These are phyloP conservation scores for Epichloe gansuensis DNA, from an alignment of 2,329 filamentous ascomycete species.

Conservation along the genomic window DNA sequence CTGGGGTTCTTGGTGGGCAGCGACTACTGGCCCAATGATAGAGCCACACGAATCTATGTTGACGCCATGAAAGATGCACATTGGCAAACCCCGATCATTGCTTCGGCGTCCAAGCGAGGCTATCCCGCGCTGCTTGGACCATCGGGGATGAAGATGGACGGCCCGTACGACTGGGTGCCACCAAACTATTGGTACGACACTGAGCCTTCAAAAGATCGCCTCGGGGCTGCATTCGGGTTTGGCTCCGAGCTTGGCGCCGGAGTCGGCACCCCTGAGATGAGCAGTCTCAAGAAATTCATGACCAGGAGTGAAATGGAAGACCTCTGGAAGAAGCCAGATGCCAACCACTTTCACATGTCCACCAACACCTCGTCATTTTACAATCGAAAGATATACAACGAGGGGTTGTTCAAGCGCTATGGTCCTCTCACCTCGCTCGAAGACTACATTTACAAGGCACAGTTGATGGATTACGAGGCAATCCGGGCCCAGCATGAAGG, in stretches of 20 bases:
- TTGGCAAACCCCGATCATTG: slow-evolving; percentile 45
- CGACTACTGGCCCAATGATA: slow-evolving; percentile 50
- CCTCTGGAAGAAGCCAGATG: slow-evolving; percentile 41
- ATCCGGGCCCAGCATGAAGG: slow-evolving; percentile 46
- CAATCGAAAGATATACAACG: slow-evolving; percentile 43
- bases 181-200: slow-evolving; percentile 50
- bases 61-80: slow-evolving; percentile 34
- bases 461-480: slow-evolving; percentile 53
- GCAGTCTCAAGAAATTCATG: slow-evolving; percentile 41
- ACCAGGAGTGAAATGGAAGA: slow-evolving; percentile 35
- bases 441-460: slow-evolving; percentile 46
- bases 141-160: slow-evolving; percentile 52
- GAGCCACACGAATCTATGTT: slow-evolving; percentile 40
- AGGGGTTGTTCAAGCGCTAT: slow-evolving; percentile 36
- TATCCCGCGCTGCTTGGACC: slow-evolving; percentile 38
- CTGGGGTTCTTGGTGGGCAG: slow-evolving; percentile 47
- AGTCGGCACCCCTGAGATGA: slow-evolving; percentile 46
- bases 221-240: slow-evolving; percentile 49
- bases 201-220: slow-evolving; percentile 22
- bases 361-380: slow-evolving; percentile 41
- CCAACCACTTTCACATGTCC: slow-evolving; percentile 47
- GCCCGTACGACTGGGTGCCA: slow-evolving; percentile 53
- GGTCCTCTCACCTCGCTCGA: slow-evolving; percentile 37
- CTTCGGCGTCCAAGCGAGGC: slow-evolving; percentile 42
- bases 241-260: slow-evolving; percentile 50